Base-by-base conservation (phyloP, 805 yeast genomes). In the Wickerhamomyces xylosicus region DNA sequence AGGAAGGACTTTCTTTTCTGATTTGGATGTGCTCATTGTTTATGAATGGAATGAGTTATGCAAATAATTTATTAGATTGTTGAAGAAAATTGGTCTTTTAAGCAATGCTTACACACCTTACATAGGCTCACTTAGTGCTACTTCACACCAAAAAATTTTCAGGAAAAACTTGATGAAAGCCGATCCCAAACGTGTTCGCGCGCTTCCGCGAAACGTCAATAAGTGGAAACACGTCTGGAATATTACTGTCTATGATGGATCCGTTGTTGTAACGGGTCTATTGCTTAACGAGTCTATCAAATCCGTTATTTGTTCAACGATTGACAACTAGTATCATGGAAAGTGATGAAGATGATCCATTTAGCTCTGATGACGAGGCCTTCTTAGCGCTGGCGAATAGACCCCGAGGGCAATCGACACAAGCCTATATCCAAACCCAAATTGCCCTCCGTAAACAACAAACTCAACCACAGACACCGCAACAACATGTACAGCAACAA, bases 321-420 rank as follows among this genome's bases (percentile, higher is more conserved):
- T n/a, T n/a, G n/a, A n/a, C n/a, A n/a, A n/a, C n/a, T n/a, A n/a
- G n/a, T n/a, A 28, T 28, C 16, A 31, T 31, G 33, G 18, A 5
- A 16, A 15, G 8, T 5, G 19, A 17, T 33, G 35, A 19, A 37
- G 68, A 64, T 15, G 76, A 69, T 36, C 64, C 59, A 16, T 36
- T 36, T 31, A 40, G 34, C 34, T 64, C 59, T 20, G 77, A 69
- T 35, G 69, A 65, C 35, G 64, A 61, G 46, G 57, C 64, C 31
- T 53, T 78, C 21, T 54, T 72, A 34, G 72, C 71, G n/a, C 57
- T 79, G 11, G 69, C 71, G 7, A 53, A 58, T 20, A 62, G 58
- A 36, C 71, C 70, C 2, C 38, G 37, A 9, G 35, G 39, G 19
- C 39, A 5, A 28, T 16, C 16, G 17, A 36, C 13, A 16, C n/a